Percentiles rank a stretch among this genome's conserved stretches.
These are phyloP conservation scores for Lignosus rhinocerotis DNA, from an alignment of 1,284 basidiomycete genomes.

Conservation along the genomic window DNA sequence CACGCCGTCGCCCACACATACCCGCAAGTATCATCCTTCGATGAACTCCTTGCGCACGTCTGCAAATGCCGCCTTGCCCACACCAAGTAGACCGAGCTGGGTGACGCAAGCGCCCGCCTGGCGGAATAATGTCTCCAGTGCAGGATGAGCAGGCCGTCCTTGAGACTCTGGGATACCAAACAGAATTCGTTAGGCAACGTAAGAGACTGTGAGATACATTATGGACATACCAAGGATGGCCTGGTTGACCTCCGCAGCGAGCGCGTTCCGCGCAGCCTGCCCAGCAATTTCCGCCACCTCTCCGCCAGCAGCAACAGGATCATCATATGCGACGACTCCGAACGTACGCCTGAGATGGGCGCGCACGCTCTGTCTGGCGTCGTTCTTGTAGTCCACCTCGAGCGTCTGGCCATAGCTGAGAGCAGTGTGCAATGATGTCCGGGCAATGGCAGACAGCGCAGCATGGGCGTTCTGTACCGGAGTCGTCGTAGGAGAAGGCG, in stretches of 20 bases:
- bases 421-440: slow-evolving; percentile 61
- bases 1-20: not conserved
- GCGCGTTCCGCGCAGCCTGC: slow-evolving; percentile 58
- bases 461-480: slow-evolving; percentile 16
- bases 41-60: slow-evolving; percentile 75
- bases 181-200: not conserved
- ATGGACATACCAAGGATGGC: slow-evolving; percentile 71
- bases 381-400: slow-evolving; percentile 63
- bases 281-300: slow-evolving; percentile 66
- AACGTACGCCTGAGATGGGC: slow-evolving; percentile 71
- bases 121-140: slow-evolving; percentile 74
- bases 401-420: slow-evolving; percentile 71
- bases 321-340: slow-evolving; percentile 75
- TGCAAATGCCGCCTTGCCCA: slow-evolving; percentile 76
- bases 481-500: slow-evolving; percentile 6
- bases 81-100: slow-evolving; percentile 68
- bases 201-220: not conserved
- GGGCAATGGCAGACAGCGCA: slow-evolving; percentile 27
- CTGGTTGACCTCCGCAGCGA: slow-evolving; percentile 78
- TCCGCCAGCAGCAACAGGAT: slow-evolving; percentile 66
- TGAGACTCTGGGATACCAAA: slow-evolving; percentile 59
- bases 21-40: slow-evolving; percentile 26
- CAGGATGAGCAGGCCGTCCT: slow-evolving; percentile 67
- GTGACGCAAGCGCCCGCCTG: slow-evolving; percentile 66
- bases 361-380: slow-evolving; percentile 61